phyloP scores from a whole-genome alignment of 2,329 filamentous ascomycete genomes.

The Pleoardoris graminearum region DNA sequence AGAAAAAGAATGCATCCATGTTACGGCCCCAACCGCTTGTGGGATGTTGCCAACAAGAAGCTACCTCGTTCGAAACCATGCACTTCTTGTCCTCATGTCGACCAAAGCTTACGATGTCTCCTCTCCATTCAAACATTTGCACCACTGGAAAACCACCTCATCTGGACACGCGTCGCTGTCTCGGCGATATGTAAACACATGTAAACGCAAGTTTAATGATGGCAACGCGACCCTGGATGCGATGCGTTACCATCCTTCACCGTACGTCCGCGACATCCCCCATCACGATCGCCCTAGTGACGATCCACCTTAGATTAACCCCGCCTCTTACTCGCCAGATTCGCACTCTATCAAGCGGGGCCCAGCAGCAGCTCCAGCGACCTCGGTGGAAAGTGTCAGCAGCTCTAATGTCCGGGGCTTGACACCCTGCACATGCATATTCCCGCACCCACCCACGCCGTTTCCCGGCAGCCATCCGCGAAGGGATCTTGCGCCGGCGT shows the following conservation, averaged over 20 bases:
- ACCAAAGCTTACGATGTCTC: too few species aligned
- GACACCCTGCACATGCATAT: conserved; percentile 2
- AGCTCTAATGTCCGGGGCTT: conserved; percentile 8
- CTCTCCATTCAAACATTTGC: too few species aligned
- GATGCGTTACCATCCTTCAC: neutral
- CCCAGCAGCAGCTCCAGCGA: neutral
- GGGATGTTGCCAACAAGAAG: too few species aligned
- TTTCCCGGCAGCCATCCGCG: neutral
- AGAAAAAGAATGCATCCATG: too few species aligned
- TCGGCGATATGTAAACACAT: neutral
- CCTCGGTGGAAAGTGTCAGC: neutral
- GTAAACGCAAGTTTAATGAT: neutral
- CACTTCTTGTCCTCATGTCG: too few species aligned
- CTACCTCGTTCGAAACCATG: too few species aligned
- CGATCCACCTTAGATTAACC: neutral
- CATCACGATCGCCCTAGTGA: neutral
- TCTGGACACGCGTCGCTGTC: neutral
- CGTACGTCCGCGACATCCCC: neutral
- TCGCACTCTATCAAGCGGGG: too few species aligned
- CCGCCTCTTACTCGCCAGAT: neutral
- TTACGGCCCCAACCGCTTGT: too few species aligned
- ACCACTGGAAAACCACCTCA: too few species aligned
- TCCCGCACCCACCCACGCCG: conserved; percentile 12
- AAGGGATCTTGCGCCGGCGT: neutral
- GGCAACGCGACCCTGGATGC: neutral